Evolutionary conservation across 495 filamentous ascomycete species (phyloP), one percentile per base, ranked within the genome.

Genomic region (Podospora pseudocomata): DNA sequence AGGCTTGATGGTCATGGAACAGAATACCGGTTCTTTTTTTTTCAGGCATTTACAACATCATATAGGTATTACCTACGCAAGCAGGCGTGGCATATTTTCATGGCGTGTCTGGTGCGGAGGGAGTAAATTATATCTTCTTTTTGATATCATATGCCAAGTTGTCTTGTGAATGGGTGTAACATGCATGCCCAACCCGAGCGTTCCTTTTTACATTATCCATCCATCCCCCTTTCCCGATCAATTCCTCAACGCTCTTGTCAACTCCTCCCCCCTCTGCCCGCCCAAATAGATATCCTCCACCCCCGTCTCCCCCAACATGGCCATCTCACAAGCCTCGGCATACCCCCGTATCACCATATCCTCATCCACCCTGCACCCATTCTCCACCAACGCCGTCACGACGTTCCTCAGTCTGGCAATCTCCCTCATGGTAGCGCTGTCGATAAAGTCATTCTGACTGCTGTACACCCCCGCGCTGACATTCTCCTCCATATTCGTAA

Each of bases 351-450:
- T 90, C 16, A 98, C 89, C 78, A 92, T 93, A 28, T 96, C 93
- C 80, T 98, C 94, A 75, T 98, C 96, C 44, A 99, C 93, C 30
- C 89, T 85, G 26, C 93, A 79, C 2, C 92, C 90, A n/a, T 87
- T 83, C 76, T 93, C 90, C 15, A 95, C 90, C 68, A 99, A 78
- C 9, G 91, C 89, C 63, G 84, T 88, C 44, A 99, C 89, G 63
- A 93, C 91, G 19, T 92, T 89, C 4, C 88, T 80, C 44, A 97
- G 77, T 60, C 95, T 85, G 30, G 91, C 87, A 77, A 99, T 97
- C 82, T 98, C 96, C 67, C 89, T 85, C 77, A 94, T 87, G 39
- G 93, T 95, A 59, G 86, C 88, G 0, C 84, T 76, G 3, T 83
- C 75, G 69, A 99, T 92, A 65, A 86, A 84, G 70, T 97, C 94